Conservation (phyloP, 2,329 filamentous ascomycete genomes). For the Fusarium sulawesiense region DNA sequence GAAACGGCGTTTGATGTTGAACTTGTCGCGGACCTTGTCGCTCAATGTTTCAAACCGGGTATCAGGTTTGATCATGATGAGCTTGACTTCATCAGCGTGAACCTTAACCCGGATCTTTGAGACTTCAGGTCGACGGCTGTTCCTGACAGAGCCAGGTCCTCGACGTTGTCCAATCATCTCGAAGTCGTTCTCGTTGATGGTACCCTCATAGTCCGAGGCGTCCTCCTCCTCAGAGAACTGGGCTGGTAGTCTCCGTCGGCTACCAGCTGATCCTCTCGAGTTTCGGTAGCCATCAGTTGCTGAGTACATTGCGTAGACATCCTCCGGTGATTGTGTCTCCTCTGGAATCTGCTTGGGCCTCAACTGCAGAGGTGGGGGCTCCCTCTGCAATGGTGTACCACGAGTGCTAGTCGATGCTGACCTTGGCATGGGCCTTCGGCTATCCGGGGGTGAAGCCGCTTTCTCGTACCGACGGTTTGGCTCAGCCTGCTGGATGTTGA, state of each 20-base stretch:
- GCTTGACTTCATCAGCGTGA: conserved; percentile 89
- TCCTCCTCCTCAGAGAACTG: conserved; percentile 85
- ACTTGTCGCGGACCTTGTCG: conserved; percentile 86
- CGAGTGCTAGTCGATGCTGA: conserved; percentile 58
- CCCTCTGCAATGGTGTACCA: conserved; percentile 56
- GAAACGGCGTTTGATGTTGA: conserved; percentile 79
- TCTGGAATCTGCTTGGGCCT: conserved; percentile 54
- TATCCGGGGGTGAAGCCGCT: conserved; percentile 59
- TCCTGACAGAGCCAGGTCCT: conserved; percentile 59
- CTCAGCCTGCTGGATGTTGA: conserved; percentile 68
- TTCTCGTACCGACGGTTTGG: conserved; percentile 67
- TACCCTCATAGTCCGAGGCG: conserved; percentile 73
- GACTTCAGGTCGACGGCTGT: conserved; percentile 72
- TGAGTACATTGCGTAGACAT: conserved; percentile 74
- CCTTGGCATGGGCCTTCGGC: conserved; percentile 50
- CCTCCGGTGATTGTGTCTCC: conserved; percentile 72
- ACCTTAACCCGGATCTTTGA: conserved; percentile 91
- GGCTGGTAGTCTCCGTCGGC: conserved; percentile 58
- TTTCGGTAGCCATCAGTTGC: conserved; percentile 54
- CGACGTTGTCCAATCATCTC: conserved; percentile 75
- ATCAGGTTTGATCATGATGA: conserved; percentile 83
- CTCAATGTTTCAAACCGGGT: conserved; percentile 82
- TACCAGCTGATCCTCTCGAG: conserved; percentile 45
- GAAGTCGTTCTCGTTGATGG: conserved; percentile 81
- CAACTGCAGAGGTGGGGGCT: conserved; percentile 47